Percentiles rank a stretch among this genome's conserved stretches.
Conservation (phyloP, 2,329 filamentous ascomycete species). For the Aspergillus fumigatiaffinis region DNA sequence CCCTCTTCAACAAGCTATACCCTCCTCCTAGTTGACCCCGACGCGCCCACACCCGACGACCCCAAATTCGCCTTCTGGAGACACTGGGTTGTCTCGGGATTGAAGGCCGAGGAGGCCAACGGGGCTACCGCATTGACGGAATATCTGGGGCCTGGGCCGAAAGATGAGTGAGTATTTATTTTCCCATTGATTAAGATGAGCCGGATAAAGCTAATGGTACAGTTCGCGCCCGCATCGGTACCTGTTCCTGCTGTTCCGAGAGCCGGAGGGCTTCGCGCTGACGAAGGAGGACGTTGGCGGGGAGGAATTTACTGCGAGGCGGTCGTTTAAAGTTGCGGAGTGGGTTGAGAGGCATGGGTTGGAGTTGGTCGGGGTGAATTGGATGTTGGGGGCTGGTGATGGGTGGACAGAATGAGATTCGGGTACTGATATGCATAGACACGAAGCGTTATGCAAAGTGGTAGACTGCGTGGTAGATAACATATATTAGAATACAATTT, state of each 20-base stretch:
- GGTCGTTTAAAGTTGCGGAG: constrained; percentile 11
- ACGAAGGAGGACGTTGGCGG: constrained; percentile 13
- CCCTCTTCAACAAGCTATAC: constrained; percentile 5
- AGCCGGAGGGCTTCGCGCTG: constrained; percentile 2
- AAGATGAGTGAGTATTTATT: constrained; percentile 13
- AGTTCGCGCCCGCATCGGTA: constrained; percentile 14
- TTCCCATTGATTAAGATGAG: neutral
- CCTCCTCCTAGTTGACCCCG: constrained; percentile 12
- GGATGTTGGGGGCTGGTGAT: constrained; percentile 16
- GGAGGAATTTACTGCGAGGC: constrained; percentile 13
- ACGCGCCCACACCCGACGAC: constrained; percentile 15
- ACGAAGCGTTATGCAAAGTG: too few species aligned
- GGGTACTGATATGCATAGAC: neutral
- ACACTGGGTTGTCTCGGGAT: constrained; percentile 14
- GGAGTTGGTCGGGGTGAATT: constrained; percentile 12
- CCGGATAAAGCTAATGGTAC: neutral
- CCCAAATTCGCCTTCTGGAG: constrained; percentile 17
- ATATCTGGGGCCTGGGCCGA: constrained; percentile 15
- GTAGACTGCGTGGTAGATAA: neutral
- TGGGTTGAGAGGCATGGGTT: constrained; percentile 8
- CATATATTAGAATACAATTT: neutral
- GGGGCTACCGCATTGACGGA: constrained; percentile 5
- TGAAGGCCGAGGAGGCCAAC: neutral
- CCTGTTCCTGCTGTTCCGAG: constrained; percentile 12
- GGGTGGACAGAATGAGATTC: constrained; percentile 11